Evolutionary conservation across 2,329 filamentous ascomycete genomes (phyloP).

Genomic region (Nigrospora oryzae): DNA sequence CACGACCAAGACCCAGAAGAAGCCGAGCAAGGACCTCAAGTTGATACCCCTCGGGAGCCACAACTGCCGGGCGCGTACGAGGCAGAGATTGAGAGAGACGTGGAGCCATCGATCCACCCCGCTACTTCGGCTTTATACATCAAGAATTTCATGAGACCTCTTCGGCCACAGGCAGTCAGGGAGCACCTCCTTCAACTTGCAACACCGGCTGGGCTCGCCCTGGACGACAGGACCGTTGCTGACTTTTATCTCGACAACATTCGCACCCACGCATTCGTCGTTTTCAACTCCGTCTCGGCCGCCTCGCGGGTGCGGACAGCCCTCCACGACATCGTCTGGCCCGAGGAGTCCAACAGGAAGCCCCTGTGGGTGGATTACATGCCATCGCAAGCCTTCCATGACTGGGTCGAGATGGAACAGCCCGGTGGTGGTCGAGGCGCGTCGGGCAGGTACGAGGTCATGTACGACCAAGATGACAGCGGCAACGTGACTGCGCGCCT

Average conservation of each 20-base stretch:
- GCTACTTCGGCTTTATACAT: conserved; percentile 80
- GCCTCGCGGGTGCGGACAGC: conserved; percentile 69
- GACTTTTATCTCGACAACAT: conserved; percentile 77
- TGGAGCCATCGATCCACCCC: conserved; percentile 56
- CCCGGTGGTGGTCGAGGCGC: conserved; percentile 32
- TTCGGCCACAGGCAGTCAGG: conserved; percentile 60
- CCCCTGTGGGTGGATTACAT: conserved; percentile 85
- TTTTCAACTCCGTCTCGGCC: conserved; percentile 59
- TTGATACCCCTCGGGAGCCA: conserved; percentile 8
- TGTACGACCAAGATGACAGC: conserved; percentile 52
- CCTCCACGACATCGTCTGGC: conserved; percentile 77
- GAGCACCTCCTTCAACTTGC: conserved; percentile 64
- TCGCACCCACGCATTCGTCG: conserved; percentile 78
- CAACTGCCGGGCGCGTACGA: conserved; percentile 3
- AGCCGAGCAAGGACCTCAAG: conserved; percentile 3
- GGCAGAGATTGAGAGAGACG: conserved; percentile 20
- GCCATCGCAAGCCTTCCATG: conserved; percentile 61
- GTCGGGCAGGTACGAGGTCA: conserved; percentile 59
- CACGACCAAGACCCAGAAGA: conserved; percentile 6
- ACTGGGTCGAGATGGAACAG: conserved; percentile 68
- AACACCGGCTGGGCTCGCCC: conserved; percentile 40
- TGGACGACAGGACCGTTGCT: conserved; percentile 47
- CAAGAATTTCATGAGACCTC: conserved; percentile 78
- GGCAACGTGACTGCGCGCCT: conserved; percentile 48
- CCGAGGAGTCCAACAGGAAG: conserved; percentile 77